Base-by-base conservation (phyloP, 2,329 filamentous ascomycete genomes). In the Rhytidhysteron rufulum region DNA sequence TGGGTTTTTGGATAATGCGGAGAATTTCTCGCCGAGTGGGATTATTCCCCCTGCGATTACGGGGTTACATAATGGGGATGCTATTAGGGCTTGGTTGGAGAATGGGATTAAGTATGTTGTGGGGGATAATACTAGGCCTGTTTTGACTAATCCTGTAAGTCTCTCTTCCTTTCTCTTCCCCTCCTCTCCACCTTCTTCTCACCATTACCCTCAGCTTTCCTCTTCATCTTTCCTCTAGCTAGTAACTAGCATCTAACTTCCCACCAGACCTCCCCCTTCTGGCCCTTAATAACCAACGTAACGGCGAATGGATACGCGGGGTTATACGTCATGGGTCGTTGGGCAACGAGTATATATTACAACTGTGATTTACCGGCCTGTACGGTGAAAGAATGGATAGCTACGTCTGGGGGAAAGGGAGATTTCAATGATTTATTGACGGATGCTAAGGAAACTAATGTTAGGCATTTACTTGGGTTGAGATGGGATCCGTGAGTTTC, bases 1-100 rank as follows among this genome's bases (percentile, higher is more conserved):
- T 17, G 72, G 72, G 13, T 63, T 79, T 39, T 8, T 32, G 9
- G 60, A 63, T 39, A 41, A 56, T 18, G 67, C 67, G 10, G 53
- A 47, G 16, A 60, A 62, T 31, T 79, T 70, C 54, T 78, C 74
- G 13, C 42, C 62, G 4, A 64, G 69, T 27, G 76, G 75, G 19
- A 66, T 80, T 38, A 75, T 80, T 42, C 77, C 77, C 5, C 77
- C 77, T 0, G 75, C 74, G 22, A 80, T 80, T 43, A 80, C 77
- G 2, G 77, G 77, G 31, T 51, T 80, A 25, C 75, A 79, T 63
- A 80, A 80, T 49, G 77, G 73, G 11, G 77, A 80, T 55, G 77
- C 71, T 9, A 69, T 80, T 30, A 58, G 56, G 34, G 77, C 75
- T 16, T 80, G 75, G 74, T 63, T 62, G 47, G 73, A 76, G 31